Evolutionary conservation across 768 basidiomycete species (phyloP), one percentile per base, ranked within the genome.

Genomic region (Kwoniella bestiolae): DNA sequence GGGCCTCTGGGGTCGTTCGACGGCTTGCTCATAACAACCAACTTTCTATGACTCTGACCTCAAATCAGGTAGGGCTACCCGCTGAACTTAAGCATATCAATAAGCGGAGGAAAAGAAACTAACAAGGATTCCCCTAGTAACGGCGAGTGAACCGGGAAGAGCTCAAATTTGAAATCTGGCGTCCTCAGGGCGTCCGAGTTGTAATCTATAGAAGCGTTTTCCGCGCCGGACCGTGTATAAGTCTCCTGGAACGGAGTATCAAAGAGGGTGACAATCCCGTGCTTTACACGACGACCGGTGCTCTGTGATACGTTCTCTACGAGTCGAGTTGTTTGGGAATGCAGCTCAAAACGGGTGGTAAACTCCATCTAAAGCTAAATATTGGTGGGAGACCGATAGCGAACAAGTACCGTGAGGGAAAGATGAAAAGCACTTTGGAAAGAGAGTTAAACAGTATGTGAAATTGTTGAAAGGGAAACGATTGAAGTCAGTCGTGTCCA

Each of bases 81-180:
- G 85, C 88, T 88, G 87, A 88, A 89, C 87, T 89, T 89, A 88
- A 89, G 88, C 88, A 89, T 88, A 89, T 89, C 87, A 89, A 88
- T 89, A 88, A 90, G 88, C 86, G 86, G 88, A 89, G 88, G 88
- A 89, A 89, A 90, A 90, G 89, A 89, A 90, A 90, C 87, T 88
- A 89, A 89, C 88, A 86, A 88, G 88, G 88, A 89, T 89, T 89
- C 87, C 88, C 87, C 85, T 87, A 89, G 88, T 89, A 89, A 87
- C 88, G 87, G 88, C 87, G 86, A 89, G 88, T 88, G 88, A 89
- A 89, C 86, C 83, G 86, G 88, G 87, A 89, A 86, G 83, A 88
- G 87, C 88, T 88, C 88, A 88, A 89, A 87, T 88, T 88, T 88
- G 83, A 85, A 88, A 88, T 88, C 88, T 88, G 88, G 85, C 83